Evolutionary conservation across 1,139 yeast genomes (phyloP).

Genomic region (Diutina sp.): DNA sequence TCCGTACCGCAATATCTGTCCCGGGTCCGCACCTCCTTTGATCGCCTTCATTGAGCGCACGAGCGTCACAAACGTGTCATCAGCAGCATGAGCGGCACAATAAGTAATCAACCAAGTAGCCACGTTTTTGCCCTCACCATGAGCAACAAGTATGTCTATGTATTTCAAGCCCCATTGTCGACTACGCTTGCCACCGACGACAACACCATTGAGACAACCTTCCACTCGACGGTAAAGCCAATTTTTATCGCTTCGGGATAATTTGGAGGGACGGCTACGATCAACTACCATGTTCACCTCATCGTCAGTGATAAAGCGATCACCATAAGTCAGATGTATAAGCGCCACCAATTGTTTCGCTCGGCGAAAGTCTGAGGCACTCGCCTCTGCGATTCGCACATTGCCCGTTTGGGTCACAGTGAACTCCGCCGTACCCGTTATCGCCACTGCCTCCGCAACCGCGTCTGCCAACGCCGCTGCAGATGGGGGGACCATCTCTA

Average conservation of each 20-base stretch:
- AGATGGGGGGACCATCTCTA: constrained; percentile 13
- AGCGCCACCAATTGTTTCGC: not conserved
- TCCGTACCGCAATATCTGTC: not conserved
- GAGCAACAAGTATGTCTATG: not conserved
- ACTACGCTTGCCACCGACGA: not conserved
- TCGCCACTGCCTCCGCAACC: constrained; percentile 4
- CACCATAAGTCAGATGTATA: not conserved
- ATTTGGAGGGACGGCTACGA: not conserved
- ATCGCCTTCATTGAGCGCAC: not conserved
- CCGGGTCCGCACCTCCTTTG: not conserved
- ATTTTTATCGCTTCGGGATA: not conserved
- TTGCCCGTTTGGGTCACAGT: not conserved
- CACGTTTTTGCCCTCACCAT: not conserved
- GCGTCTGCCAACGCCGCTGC: constrained; percentile 12
- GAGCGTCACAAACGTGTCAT: not conserved
- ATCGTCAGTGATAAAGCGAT: not conserved
- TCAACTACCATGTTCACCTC: not conserved
- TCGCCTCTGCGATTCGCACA: not conserved
- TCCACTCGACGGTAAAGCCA: not conserved
- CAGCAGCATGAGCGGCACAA: not conserved
- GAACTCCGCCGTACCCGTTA: not conserved
- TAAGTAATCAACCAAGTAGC: not conserved
- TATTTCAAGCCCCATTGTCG: not conserved
- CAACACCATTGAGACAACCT: not conserved
- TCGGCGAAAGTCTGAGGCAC: not conserved